Conservation (phyloP, 257 asterid species). For the Fraxinus americana region DNA sequence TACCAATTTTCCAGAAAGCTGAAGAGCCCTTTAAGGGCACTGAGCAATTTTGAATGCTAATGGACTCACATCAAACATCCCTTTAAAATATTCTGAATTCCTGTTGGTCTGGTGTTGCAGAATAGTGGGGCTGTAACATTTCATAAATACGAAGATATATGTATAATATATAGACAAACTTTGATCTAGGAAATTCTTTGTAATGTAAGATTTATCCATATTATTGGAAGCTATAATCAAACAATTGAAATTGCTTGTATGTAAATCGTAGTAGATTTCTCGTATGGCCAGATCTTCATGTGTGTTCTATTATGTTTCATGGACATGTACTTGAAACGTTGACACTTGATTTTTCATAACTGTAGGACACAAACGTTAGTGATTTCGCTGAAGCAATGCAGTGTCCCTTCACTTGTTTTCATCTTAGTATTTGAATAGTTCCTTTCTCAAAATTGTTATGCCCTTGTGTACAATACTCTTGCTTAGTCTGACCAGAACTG, state of each 20-base stretch:
- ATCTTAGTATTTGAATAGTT: neutral
- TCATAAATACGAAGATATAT: neutral
- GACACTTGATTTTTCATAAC: no score
- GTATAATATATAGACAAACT: neutral
- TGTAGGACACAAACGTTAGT: no score
- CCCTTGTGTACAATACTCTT: neutral
- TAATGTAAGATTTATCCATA: neutral
- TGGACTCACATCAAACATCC: constrained; percentile 34
- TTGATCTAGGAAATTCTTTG: neutral
- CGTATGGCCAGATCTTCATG: neutral
- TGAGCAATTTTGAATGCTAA: constrained; percentile 49
- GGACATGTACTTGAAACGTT: no score
- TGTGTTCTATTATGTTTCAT: no score
- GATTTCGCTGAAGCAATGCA: neutral
- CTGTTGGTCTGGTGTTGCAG: constrained; percentile 40
- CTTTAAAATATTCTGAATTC: constrained; percentile 44
- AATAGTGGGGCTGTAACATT: constrained; percentile 53
- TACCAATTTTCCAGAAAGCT: constrained; percentile 17
- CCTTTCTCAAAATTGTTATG: neutral
- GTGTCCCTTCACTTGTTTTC: neutral
- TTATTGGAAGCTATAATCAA: no score
- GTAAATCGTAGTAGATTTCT: neutral
- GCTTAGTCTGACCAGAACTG: neutral
- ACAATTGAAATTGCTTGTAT: neutral
- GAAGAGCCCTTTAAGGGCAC: constrained; percentile 22